Percentiles rank a stretch among this genome's conserved stretches.
Evolutionary conservation across 73 alveolate species (phyloP).

Genomic region (Paramecium primaurelia): DNA sequence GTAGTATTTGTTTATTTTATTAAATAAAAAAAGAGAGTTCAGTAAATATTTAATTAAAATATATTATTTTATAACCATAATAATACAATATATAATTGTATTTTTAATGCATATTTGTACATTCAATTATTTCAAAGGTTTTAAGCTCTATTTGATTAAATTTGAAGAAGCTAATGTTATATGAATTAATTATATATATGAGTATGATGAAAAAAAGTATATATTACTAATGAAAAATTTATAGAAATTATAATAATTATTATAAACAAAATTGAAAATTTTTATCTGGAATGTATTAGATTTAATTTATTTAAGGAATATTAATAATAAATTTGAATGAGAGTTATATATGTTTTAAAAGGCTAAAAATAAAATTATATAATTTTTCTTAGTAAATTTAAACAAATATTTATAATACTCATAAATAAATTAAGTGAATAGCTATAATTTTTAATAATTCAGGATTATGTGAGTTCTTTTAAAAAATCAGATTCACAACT

Average conservation of each 20-base stretch:
- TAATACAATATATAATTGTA: background rate
- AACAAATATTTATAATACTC: background rate
- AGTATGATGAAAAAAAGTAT: too few species aligned
- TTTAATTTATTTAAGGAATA: too few species aligned
- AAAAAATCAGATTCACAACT: slow-evolving; percentile 47
- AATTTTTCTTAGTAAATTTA: background rate
- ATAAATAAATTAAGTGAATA: background rate
- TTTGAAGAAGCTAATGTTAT: background rate
- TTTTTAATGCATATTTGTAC: background rate
- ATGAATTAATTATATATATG: too few species aligned
- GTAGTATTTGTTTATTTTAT: background rate
- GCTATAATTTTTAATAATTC: background rate
- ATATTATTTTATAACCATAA: background rate
- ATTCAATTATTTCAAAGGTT: background rate
- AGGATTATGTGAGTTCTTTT: background rate
- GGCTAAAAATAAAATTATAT: background rate
- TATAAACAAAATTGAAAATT: too few species aligned
- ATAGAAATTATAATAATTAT: too few species aligned
- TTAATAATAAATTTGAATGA: too few species aligned
- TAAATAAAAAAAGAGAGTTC: background rate
- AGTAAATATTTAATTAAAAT: background rate
- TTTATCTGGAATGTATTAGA: too few species aligned
- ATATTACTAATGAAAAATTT: too few species aligned
- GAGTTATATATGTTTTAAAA: too few species aligned
- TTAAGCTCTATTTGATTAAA: background rate